Conservation (phyloP, 208 protist genomes). For the Porcisia deanei region DNA sequence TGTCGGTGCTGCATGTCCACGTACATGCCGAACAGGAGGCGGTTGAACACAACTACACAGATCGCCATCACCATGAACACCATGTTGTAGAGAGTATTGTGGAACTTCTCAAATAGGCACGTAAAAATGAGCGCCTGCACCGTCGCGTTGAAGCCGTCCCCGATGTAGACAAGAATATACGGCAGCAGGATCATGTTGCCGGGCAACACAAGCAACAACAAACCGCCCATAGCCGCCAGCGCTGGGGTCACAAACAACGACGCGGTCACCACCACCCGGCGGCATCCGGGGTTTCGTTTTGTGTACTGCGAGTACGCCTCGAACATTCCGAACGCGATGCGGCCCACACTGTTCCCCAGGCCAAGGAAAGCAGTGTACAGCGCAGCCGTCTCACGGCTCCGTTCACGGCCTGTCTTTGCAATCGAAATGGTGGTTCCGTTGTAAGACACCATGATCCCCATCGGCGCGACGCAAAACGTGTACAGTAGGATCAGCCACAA, state of each 20-base stretch:
- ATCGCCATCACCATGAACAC: slow-evolving; percentile 43
- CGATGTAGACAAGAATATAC: slow-evolving; percentile 54
- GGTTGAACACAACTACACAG: slow-evolving; percentile 60
- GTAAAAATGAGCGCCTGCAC: slow-evolving; percentile 55
- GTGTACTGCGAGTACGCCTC: slow-evolving; percentile 58
- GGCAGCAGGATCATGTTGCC: slow-evolving; percentile 46
- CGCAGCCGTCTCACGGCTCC: slow-evolving; percentile 25
- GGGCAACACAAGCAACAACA: slow-evolving; percentile 47
- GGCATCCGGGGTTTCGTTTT: slow-evolving; percentile 19
- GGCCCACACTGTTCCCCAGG: slow-evolving; percentile 50
- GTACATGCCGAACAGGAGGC: slow-evolving; percentile 52
- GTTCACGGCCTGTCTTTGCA: slow-evolving; percentile 41
- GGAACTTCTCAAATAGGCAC: slow-evolving; percentile 46
- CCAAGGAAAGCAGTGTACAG: slow-evolving; percentile 61
- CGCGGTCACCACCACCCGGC: slow-evolving; percentile 39
- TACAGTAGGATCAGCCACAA: slow-evolving; percentile 53
- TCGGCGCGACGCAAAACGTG: slow-evolving; percentile 38
- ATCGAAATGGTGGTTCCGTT: slow-evolving; percentile 60
- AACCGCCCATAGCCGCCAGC: slow-evolving; percentile 35
- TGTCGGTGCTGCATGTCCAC: slow-evolving; percentile 45
- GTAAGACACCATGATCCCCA: slow-evolving; percentile 50
- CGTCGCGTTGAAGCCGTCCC: slow-evolving; percentile 46
- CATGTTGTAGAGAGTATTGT: slow-evolving; percentile 54
- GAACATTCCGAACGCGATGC: slow-evolving; percentile 50
- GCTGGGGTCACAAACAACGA: slow-evolving; percentile 33